Base-by-base conservation (phyloP, 2,329 filamentous ascomycete genomes). In the Cercospora sojina region DNA sequence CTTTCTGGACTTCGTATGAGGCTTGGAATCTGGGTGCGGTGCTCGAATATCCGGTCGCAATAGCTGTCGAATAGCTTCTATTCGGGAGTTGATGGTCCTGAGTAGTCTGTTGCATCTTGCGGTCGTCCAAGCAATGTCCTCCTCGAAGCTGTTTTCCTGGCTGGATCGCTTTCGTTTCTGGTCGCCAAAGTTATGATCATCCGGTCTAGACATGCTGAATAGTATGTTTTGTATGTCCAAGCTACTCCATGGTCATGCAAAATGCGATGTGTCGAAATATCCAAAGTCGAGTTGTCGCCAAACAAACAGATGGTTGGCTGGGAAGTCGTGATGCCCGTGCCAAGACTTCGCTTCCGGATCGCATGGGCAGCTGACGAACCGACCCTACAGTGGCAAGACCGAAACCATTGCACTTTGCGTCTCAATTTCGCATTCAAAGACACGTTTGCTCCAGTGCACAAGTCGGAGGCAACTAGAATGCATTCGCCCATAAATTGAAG, bases 111-210 rank as follows among this genome's bases (percentile, higher is more conserved):
- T 68, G 41, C 70, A 72, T 64, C 70, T 62, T 12, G 69, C 69
- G 41, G 67, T 66, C 20, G 70, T 71, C 70, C 70, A 72, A 10
- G 65, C 59, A n/a, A 68, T 64, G 47, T 71, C 70, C 47, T 69
- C 67, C 13, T 67, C 64, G 16, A 62, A 23, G n/a, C 23, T 47
- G 51, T 31, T 35, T 20, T 64, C 64, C 53, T 66, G 64, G 29
- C 38, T 55, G 5, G 49, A 10, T 9, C 64, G 66, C 59, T 67
- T 70, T 12, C 68, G 55, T 43, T 65, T 67, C 3, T n/a, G n/a
- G 1, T 49, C 29, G 8, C n/a, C 25, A 6, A 31, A 25, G 29
- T 3, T 23, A 25, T 32, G 29, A 18, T 25, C 41, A n/a, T 51
- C 23, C 1, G 5, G 13, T 38, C 13, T 35, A 64, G 55, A 53